Evolutionary conservation across 768 basidiomycete genomes (phyloP), one percentile per base, ranked within the genome.

Genomic region (Xanthoconium purpureum): DNA sequence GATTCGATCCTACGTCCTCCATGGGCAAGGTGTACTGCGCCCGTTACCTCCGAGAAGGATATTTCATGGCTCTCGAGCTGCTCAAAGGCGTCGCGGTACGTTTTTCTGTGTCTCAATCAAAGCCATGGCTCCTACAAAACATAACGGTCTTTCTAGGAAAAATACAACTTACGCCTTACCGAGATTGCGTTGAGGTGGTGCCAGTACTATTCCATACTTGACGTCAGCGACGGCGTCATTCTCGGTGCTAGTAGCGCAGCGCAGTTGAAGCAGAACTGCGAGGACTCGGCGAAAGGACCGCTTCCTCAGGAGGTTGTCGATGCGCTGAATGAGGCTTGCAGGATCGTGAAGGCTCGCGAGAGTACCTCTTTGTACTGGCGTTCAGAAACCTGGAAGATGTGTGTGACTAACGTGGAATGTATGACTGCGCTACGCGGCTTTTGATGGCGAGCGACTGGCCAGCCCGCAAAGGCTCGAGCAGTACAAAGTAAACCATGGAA

Each of bases 121-220:
- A 24, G 29, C 29, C 7, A 24, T 4, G 24, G 24, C 24, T 24
- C 13, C 29, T 20, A 15, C 2, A 33, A 35, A 5, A 17, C 11
- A 0, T 40, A 7, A 14, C 37, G 29, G 4, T 44, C 35, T 14
- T 40, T 29, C 24, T 36, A 62, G 61, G 53, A 76, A 36, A 78
- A 75, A 47, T 72, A 84, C 56, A 58, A 68, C 42, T 64, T 86
- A 5, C 76, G 77, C 0, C 69, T 83, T 54, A 73, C 77, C 3
- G 83, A 85, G 67, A 75, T 83, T 5, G 81, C 84, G 1, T 69
- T 84, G 46, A 75, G 84, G n/a, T 87, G 84, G 84, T 73, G 79
- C 49, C 80, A 83, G 50, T 78, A 85, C 55, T 84, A 86, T 57
- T 81, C 79, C 7, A 54, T 72, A 3, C 63, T 85, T 47, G 75